phyloP scores from a whole-genome alignment of 805 yeast species.

The Monosporozyma solicola region DNA sequence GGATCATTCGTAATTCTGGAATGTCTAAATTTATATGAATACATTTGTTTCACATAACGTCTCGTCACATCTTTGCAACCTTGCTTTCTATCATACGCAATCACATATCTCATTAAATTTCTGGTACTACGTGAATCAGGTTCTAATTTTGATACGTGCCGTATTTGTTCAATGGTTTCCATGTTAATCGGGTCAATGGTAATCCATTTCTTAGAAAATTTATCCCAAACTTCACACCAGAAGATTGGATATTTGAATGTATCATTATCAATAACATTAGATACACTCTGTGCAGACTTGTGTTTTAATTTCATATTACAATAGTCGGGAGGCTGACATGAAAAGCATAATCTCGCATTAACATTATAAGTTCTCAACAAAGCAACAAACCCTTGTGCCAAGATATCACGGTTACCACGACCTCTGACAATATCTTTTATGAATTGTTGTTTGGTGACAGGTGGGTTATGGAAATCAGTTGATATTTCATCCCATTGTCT shows the following conservation, averaged over 20 bases:
- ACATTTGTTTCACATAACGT: constrained; percentile 55
- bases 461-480: constrained; percentile 6
- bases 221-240: constrained; percentile 95
- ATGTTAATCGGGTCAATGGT: constrained; percentile 74
- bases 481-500: constrained; percentile 40
- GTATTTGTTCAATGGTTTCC: constrained; percentile 52
- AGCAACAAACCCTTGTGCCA: constrained; percentile 82
- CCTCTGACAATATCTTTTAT: constrained; percentile 34
- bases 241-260: constrained; percentile 52
- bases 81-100: constrained; percentile 63
- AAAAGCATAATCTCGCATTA: constrained; percentile 65
- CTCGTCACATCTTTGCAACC: constrained; percentile 77
- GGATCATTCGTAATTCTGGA: constrained; percentile 58
- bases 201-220: constrained; percentile 63
- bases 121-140: constrained; percentile 37
- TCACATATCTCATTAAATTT: constrained; percentile 60
- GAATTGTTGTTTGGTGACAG: constrained; percentile 36
- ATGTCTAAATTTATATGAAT: constrained; percentile 65
- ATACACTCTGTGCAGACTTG: background rate
- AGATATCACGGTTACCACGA: constrained; percentile 67
- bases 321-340: constrained; percentile 87
- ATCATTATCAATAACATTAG: constrained; percentile 4
- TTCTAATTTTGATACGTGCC: constrained; percentile 51
- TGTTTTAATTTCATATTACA: constrained; percentile 31
- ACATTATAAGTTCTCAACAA: constrained; percentile 62